Base-by-base conservation (phyloP, 345 rosid species). In the Gossypium mustelinum region DNA sequence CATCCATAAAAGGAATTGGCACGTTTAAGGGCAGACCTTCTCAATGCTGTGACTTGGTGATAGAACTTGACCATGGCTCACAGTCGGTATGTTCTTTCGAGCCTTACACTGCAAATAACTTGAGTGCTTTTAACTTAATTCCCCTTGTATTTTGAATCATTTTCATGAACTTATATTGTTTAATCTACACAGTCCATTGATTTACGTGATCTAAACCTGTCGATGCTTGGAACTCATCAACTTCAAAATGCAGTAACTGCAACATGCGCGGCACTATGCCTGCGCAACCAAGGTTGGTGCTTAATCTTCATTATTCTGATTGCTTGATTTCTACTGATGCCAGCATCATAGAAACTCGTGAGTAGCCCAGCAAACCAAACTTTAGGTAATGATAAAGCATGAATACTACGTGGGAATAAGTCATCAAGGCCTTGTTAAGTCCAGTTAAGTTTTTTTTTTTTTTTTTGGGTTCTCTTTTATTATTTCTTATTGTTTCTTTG, bases 161-260 rank as follows among this genome's bases (percentile, higher is more conserved):
- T 20, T 68, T 34, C 18, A 43, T 16, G 24, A 51, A 25, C 58
- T 52, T 13, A 14, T 16, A 50, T 13, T 51, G 24, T 17, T 78
- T 58, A 50, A 43, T 17, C 39, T 51, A 59, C 60, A 84, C 92
- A 95, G 99, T 83, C 73, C 59, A 70, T 81, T 57, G 82, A 88
- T 85, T 83, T 95, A 81, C 68, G 76, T 81, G 91, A 87, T 76
- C 75, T 95, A 52, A 85, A 84, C 60, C 73, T 93, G 66, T 80
- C 78, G 77, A 86, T 95, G 93, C 89, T 89, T 73, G 98, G 99
- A 80, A 81, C 73, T 74, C 99, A 95, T 82, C 98, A 95, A 85
- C 91, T 95, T 76, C 97, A 84, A 25, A 95, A 95, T 83, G 99
- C 97, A 20, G 81, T 80, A 24, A 91, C 92, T 41, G 99, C 99